phyloP scores from a whole-genome alignment of 23 red algal genomes.

The Cyanidiococcus yangmingshanensis region DNA sequence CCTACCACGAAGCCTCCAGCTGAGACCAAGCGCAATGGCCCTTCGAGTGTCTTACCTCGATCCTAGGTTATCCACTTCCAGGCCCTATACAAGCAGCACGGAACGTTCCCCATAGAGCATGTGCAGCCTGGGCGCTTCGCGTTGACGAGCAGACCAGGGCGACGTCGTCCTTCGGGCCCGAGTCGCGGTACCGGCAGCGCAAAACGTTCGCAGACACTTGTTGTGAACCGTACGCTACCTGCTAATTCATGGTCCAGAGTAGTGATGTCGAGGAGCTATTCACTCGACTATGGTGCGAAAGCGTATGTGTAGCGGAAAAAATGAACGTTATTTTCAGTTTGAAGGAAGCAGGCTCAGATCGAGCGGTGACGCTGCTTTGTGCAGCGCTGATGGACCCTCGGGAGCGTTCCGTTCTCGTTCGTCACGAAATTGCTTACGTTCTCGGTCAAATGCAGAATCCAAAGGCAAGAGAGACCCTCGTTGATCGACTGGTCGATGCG shows the following conservation, averaged over 20 bases:
- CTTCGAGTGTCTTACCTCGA: too few relatives aligned
- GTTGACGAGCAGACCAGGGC: too few relatives aligned
- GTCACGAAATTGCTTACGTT: constrained; percentile 87
- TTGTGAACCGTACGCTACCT: too few relatives aligned
- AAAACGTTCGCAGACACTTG: too few relatives aligned
- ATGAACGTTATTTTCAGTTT: constrained; percentile 86
- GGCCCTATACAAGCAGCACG: too few relatives aligned
- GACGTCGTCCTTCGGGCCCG: too few relatives aligned
- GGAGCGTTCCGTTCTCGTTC: constrained; percentile 75
- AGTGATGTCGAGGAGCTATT: not conserved
- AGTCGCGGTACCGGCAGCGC: too few relatives aligned
- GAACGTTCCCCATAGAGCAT: too few relatives aligned
- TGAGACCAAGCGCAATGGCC: too few relatives aligned
- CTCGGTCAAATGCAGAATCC: constrained; percentile 67
- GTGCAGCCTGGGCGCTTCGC: too few relatives aligned
- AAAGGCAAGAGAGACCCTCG: constrained; percentile 25
- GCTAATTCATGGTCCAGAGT: not conserved
- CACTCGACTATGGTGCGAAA: not conserved
- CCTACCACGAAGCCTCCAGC: too few relatives aligned
- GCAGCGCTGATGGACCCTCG: constrained; percentile 21
- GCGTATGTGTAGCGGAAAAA: constrained; percentile 38
- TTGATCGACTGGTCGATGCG: constrained; percentile 24
- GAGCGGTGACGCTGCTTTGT: constrained; percentile 41
- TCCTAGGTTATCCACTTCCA: too few relatives aligned
- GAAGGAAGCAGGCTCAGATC: constrained; percentile 27